Conservation (phyloP, 495 filamentous ascomycete species). For the Xylaria curta region DNA sequence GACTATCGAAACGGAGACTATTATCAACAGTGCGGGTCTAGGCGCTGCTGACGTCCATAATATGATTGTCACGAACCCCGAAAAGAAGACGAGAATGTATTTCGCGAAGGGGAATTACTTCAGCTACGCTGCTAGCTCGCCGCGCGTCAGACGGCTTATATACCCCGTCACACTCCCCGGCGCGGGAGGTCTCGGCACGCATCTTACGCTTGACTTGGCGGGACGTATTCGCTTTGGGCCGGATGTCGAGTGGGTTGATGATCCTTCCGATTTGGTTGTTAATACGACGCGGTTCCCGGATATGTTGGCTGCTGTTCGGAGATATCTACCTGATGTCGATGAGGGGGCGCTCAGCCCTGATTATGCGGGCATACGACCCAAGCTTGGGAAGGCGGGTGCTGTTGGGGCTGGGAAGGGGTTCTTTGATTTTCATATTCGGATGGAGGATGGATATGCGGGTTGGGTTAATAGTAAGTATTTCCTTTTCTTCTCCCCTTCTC, state of each 20-base stretch:
- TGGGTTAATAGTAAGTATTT: constrained; percentile 71
- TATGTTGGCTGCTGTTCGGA: constrained; percentile 74
- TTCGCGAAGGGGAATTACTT: constrained; percentile 98
- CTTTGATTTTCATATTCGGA: constrained; percentile 82
- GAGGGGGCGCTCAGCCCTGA: constrained; percentile 72
- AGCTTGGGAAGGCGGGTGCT: constrained; percentile 68
- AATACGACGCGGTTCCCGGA: constrained; percentile 64
- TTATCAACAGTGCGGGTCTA: constrained; percentile 89
- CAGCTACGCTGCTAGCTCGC: constrained; percentile 72
- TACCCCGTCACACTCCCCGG: constrained; percentile 87
- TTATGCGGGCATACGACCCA: constrained; percentile 91
- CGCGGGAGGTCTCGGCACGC: constrained; percentile 85
- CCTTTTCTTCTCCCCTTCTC: too few relatives aligned
- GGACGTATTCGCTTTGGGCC: constrained; percentile 91
- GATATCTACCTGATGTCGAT: constrained; percentile 78
- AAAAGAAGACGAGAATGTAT: constrained; percentile 64
- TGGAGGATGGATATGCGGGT: constrained; percentile 82
- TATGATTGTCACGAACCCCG: constrained; percentile 68
- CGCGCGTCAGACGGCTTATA: constrained; percentile 74
- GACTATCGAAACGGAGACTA: constrained; percentile 70
- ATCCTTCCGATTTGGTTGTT: constrained; percentile 47
- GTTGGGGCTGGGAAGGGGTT: constrained; percentile 67
- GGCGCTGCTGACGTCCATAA: constrained; percentile 79
- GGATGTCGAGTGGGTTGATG: constrained; percentile 89
- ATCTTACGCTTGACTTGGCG: constrained; percentile 88